Evolutionary conservation across 495 filamentous ascomycete genomes (phyloP), one percentile per base, ranked within the genome.

Genomic region (Aspergillus mulundensis): DNA sequence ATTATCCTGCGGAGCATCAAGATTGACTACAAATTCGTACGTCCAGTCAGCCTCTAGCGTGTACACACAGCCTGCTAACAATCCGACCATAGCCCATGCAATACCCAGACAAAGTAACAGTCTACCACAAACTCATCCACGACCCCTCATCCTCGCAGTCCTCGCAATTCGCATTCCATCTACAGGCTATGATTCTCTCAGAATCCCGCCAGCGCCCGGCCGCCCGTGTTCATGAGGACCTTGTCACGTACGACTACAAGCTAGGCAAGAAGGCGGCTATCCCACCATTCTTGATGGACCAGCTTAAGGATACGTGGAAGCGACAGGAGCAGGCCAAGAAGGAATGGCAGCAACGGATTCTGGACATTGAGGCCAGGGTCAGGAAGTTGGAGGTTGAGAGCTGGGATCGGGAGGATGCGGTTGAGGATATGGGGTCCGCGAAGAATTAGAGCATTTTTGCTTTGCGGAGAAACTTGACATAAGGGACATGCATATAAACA

Each of bases 11-110:
- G 83, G 63, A 88, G 84, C 50, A 90, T 98, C 48, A 87, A 82
- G 62, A 80, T 87, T 4, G 89, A 96, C 62, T 98, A 87, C 66
- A 97, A 97, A 74, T 95, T 97, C 77, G 91, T 96, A 73, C 5
- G 82, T 16, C 15, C 25, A 14, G 42, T 24, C 10, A 16, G 18
- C 11, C 30, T 28, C 18, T 5, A 50, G 14, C 8, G 23, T 10
- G 24, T 34, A 10, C 32, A 40, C 8, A 28, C 10, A 18, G 10
- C 15, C 43, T n/a, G 43, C 43, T 46, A 11, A 46, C 43, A n/a
- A 11, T 15, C 18, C 34, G 12, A 7, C n/a, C n/a, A 28, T 38
- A 96, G 92, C 91, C 93, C 10, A 89, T 96, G 84, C 86, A 80
- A 47, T 95, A 82, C 63, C 92, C 93, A 0, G 92, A 97, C 73